Conservation (phyloP, 2,329 filamentous ascomycete species). For the Fusarium xylarioides region DNA sequence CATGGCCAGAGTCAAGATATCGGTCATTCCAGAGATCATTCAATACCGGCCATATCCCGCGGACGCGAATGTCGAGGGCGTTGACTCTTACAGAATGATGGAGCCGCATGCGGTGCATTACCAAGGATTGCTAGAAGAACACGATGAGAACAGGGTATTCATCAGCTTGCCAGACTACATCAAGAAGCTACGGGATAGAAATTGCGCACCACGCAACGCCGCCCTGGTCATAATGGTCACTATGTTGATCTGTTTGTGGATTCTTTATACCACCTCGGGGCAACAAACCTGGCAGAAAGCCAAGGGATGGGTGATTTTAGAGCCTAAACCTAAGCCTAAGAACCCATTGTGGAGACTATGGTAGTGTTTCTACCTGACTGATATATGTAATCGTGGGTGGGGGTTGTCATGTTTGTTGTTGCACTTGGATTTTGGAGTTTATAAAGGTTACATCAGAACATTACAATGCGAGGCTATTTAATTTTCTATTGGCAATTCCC, state of each 20-base stretch:
- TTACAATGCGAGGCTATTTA: background rate
- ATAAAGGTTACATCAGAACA: background rate
- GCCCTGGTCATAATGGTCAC: slow-evolving; percentile 24
- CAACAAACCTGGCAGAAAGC: slow-evolving; percentile 8
- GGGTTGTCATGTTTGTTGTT: background rate
- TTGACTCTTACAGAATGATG: slow-evolving; percentile 34
- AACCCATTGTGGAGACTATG: background rate
- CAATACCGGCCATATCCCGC: slow-evolving; percentile 28
- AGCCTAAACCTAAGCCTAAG: background rate
- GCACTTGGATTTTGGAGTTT: slow-evolving; percentile 1
- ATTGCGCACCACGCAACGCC: slow-evolving; percentile 12
- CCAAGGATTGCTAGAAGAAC: slow-evolving; percentile 33
- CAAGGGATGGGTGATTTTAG: background rate
- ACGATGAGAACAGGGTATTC: slow-evolving; percentile 33
- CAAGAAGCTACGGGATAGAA: slow-evolving; percentile 17
- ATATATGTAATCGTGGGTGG: background rate
- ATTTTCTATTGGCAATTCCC: background rate
- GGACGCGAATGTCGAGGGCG: slow-evolving; percentile 12
- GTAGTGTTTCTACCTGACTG: background rate
- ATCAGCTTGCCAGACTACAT: slow-evolving; percentile 37
- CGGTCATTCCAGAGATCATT: slow-evolving; percentile 40
- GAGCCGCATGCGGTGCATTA: slow-evolving; percentile 45
- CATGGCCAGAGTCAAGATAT: slow-evolving; percentile 46
- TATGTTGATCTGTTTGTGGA: background rate
- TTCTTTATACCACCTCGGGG: slow-evolving; percentile 5